Base-by-base conservation (phyloP, 768 basidiomycete genomes). In the Scleroderma citrinum region DNA sequence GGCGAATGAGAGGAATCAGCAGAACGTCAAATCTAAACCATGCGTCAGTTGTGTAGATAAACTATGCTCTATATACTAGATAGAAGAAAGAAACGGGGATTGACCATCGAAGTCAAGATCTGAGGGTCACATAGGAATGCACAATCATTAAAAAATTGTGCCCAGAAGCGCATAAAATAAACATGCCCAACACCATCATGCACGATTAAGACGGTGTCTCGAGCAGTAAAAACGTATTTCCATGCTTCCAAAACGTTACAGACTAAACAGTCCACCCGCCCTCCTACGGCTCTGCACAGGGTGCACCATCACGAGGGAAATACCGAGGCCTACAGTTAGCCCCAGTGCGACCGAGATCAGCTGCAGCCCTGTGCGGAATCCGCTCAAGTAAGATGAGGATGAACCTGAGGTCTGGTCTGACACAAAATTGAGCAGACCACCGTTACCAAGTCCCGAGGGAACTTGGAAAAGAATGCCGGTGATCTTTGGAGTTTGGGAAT, bases 401-500 rank as follows among this genome's bases (percentile, higher is more conserved):
- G 73, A 72, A 13, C 80, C 82, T 6, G 73, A 66, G 20, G 78
- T 71, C 51, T 78, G 73, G 53, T 77, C 69, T 32, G 75, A 74
- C 11, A 80, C 83, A 58, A 83, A 89, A 52, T 77, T 80, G 53
- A 93, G 75, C 7, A 92, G 77, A 26, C 90, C 90, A 11, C 87
- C 87, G 38, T 80, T 87, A 7, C 83, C 81, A 11, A 92, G 75
- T 34, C 89, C 90, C 7, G 85, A 87, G 0, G 89, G 90, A 1
- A 92, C 75, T 67, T 92, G 91, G 70, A 92, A 87, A 14, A 92
- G 72, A 42, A 92, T 86, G 20, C 85, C 88, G 0, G 85, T 87
- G 54, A 87, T 83, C 76, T 69, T 44, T 21, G 20, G 24, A 31
- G 23, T 13, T n/a, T 31, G 19, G 16, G 1, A 12, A 23, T 42